Evolutionary conservation across 305 asterid species (phyloP).

Genomic region (Rubia peregrina): DNA sequence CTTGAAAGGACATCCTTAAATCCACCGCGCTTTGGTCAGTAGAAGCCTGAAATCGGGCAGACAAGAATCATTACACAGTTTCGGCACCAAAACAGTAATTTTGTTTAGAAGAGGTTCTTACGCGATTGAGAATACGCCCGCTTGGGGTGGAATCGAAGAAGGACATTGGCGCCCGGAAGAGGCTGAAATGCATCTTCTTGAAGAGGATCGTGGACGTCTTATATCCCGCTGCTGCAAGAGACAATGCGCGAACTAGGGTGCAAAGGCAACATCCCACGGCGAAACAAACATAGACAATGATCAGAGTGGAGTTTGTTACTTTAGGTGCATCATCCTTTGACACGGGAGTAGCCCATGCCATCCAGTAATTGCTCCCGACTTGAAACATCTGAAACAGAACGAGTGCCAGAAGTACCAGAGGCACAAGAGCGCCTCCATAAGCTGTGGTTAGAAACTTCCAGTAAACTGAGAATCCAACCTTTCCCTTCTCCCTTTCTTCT

Average conservation of each 20-base stretch:
- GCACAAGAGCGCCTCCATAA: slow-evolving; percentile 67
- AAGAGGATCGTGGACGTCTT: slow-evolving; percentile 63
- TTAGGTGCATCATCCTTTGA: slow-evolving; percentile 45
- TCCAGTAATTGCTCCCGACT: slow-evolving; percentile 91
- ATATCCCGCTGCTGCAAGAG: slow-evolving; percentile 45
- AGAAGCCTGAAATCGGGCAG: slow-evolving; percentile 48
- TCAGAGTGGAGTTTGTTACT: slow-evolving; percentile 49
- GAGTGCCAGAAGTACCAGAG: slow-evolving; percentile 55
- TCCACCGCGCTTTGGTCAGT: slow-evolving; percentile 78
- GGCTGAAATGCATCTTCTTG: slow-evolving; percentile 50
- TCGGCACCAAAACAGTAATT: too few relatives aligned
- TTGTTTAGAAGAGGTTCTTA: slow-evolving; percentile 21
- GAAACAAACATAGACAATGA: slow-evolving; percentile 53
- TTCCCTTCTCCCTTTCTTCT: slow-evolving; percentile 89
- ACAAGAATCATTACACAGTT: background rate
- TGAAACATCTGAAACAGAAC: slow-evolving; percentile 54
- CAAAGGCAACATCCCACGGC: slow-evolving; percentile 59
- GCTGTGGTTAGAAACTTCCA: slow-evolving; percentile 69
- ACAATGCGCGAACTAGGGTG: slow-evolving; percentile 42
- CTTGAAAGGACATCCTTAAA: slow-evolving; percentile 36
- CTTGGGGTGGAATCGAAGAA: slow-evolving; percentile 93
- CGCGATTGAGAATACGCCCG: slow-evolving; percentile 80
- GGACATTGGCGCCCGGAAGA: slow-evolving; percentile 95
- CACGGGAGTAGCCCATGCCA: slow-evolving; percentile 97
- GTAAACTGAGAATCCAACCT: slow-evolving; percentile 56